These are phyloP conservation scores for Cyberlindnera subsufficiens DNA, from an alignment of 805 yeast species.

Conservation along the genomic window DNA sequence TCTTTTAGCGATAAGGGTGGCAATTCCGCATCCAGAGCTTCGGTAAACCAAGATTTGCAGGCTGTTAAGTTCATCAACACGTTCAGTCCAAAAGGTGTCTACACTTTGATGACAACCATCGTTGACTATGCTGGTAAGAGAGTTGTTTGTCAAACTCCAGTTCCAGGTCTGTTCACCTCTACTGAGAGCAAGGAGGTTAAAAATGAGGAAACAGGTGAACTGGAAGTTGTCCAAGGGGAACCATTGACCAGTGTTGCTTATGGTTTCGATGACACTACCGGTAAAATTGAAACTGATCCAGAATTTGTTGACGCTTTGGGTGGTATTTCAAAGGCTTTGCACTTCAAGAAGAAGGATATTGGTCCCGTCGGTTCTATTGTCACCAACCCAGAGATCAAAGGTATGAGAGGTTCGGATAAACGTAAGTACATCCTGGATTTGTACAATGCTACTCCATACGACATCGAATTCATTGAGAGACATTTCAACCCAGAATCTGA, in stretches of 20 bases:
- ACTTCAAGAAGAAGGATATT: slow-evolving; percentile 64
- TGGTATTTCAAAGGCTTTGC: slow-evolving; percentile 67
- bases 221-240: slow-evolving; percentile 28
- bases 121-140: slow-evolving; percentile 89
- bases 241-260: slow-evolving; percentile 35
- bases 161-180: slow-evolving; percentile 64
- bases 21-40: slow-evolving; percentile 77
- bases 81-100: slow-evolving; percentile 55
- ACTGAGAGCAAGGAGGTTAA: slow-evolving; percentile 33
- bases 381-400: slow-evolving; percentile 78
- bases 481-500: slow-evolving; percentile 37
- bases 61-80: slow-evolving; percentile 66
- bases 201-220: slow-evolving; percentile 35
- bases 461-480: slow-evolving; percentile 67
- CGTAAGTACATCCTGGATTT: slow-evolving; percentile 81
- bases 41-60: slow-evolving; percentile 71
- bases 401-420: slow-evolving; percentile 79
- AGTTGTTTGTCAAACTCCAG: slow-evolving; percentile 88
- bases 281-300: slow-evolving; percentile 42
- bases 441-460: slow-evolving; percentile 79
- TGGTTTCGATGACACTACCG: slow-evolving; percentile 64
- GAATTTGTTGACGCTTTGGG: slow-evolving; percentile 51
- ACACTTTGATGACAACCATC: slow-evolving; percentile 73
- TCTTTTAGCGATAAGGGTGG: slow-evolving; percentile 67
- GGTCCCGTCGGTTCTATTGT: slow-evolving; percentile 41